Base-by-base conservation (phyloP, 1,284 basidiomycete genomes). In the Fomitopsis schrenkii region DNA sequence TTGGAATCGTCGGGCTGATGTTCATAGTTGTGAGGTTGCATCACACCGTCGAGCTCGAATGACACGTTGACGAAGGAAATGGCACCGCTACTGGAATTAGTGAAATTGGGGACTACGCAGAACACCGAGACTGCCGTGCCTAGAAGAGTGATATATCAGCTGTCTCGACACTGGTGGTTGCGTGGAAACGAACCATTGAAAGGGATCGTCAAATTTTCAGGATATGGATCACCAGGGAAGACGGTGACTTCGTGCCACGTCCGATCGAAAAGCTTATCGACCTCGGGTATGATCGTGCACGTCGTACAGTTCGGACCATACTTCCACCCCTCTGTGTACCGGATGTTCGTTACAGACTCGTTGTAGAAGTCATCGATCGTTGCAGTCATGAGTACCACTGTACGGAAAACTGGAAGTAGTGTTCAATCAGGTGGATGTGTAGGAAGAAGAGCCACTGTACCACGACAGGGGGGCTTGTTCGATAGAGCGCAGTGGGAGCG, bases 11-110 rank as follows among this genome's bases (percentile, higher is more conserved):
- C 48, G 28, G 71, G 70, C 1, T 56, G 41, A 52, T 72, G 70
- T 9, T 45, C 30, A 59, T 70, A 73, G 12, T 50, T 19, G 3
- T 59, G 61, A 4, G 60, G 63, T 40, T 50, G 19, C 2, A 30
- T 1, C 6, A 41, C 40, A 1, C 70, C 70, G 56, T 74, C 71
- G 8, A 74, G 60, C 19, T 64, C 66, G 61, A 74, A 73, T 45
- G 68, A 67, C 55, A 67, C 63, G 33, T 71, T 65, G 3, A 71
- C 71, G 8, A 58, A 55, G 10, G 68, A 65, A 3, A 65, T 68
- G 14, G 69, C 58, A 17, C 66, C 58, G 59, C 35, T 41, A 12
- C 56, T 55, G 30, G 36, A 12, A 15, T 50, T 30, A 7, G 19
- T n/a, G 46, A 50, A 59, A 58, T 57, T 63, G 30, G 61, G 57